Percentiles rank a stretch among this genome's conserved stretches.
Conservation (phyloP, 140 eudicot genomes). For the Erigeron philadelphicus region DNA sequence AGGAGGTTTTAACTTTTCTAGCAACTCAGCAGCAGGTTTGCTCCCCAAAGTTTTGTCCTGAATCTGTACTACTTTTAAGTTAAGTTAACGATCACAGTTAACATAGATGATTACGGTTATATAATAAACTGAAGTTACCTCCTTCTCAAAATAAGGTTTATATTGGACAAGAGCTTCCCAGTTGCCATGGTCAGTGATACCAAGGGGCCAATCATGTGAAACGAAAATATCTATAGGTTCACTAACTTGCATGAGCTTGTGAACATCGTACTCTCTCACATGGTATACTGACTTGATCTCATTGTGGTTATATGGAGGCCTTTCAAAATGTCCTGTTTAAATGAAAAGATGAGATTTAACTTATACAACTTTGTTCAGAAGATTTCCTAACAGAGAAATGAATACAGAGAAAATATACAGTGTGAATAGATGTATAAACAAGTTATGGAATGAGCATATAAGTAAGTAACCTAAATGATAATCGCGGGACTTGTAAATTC, state of each 20-base stretch:
- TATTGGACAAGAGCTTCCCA: conserved; percentile 51
- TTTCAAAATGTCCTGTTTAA: conserved; percentile 80
- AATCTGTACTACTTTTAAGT: conserved; percentile 38
- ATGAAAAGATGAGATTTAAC: not conserved
- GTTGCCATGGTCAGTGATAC: conserved; percentile 74
- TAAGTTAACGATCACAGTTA: not conserved
- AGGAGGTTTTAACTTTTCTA: conserved; percentile 72
- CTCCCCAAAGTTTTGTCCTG: conserved; percentile 67
- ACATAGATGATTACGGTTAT: not conserved
- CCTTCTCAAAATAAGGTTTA: conserved; percentile 65
- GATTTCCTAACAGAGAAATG: not conserved
- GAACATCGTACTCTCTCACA: conserved; percentile 90
- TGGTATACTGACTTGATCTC: conserved; percentile 81
- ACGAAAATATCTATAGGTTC: conserved; percentile 78
- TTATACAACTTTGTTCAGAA: not conserved
- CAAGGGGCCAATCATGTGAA: conserved; percentile 97
- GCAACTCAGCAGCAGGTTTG: conserved; percentile 75
- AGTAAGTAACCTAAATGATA: conserved; percentile 58
- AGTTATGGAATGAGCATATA: not conserved
- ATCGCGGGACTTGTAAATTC: conserved; percentile 66
- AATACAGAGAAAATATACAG: too few species aligned
- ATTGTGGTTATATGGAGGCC: conserved; percentile 65
- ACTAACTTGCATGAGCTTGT: conserved; percentile 87
- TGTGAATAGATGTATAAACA: conserved; percentile 1
- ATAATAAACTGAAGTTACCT: conserved; percentile 41